These are phyloP conservation scores for Blastomyces parvus DNA, from an alignment of 2,329 filamentous ascomycete species.

Conservation along the genomic window DNA sequence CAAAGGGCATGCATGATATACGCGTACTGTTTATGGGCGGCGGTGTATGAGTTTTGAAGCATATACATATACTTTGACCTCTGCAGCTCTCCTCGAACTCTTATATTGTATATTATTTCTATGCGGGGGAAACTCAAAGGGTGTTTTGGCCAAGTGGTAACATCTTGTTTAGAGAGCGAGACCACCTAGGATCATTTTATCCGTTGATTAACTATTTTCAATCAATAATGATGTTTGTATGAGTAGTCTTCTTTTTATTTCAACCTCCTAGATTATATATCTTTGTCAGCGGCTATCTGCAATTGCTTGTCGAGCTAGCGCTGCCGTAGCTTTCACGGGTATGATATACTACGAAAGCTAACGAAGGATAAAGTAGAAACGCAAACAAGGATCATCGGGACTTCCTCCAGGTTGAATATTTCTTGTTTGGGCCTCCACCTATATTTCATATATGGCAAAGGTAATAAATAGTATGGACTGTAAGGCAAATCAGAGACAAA, in stretches of 20 bases:
- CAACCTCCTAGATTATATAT: not conserved
- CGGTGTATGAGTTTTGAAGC: not conserved
- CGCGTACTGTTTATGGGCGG: not conserved
- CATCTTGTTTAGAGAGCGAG: not conserved
- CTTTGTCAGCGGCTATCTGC: not conserved
- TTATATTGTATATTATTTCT: not conserved
- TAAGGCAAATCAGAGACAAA: not conserved
- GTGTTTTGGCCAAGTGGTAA: not conserved
- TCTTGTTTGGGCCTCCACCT: not conserved
- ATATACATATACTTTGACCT: not conserved
- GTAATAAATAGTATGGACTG: not conserved
- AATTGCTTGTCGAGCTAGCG: too few species aligned
- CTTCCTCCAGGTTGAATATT: not conserved
- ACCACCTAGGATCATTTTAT: not conserved
- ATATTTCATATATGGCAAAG: not conserved
- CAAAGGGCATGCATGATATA: not conserved
- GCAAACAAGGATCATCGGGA: too few species aligned
- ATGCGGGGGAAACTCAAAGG: not conserved
- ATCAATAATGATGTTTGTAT: not conserved
- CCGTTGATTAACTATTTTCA: not conserved
- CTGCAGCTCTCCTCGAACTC: not conserved
- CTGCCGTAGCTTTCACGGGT: too few species aligned
- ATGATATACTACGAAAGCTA: not conserved
- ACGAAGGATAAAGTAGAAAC: not conserved
- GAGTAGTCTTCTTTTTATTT: not conserved